Evolutionary conservation across 1,139 yeast genomes (phyloP), one percentile per base, ranked within the genome.

Genomic region (Taphrina wiesneri): DNA sequence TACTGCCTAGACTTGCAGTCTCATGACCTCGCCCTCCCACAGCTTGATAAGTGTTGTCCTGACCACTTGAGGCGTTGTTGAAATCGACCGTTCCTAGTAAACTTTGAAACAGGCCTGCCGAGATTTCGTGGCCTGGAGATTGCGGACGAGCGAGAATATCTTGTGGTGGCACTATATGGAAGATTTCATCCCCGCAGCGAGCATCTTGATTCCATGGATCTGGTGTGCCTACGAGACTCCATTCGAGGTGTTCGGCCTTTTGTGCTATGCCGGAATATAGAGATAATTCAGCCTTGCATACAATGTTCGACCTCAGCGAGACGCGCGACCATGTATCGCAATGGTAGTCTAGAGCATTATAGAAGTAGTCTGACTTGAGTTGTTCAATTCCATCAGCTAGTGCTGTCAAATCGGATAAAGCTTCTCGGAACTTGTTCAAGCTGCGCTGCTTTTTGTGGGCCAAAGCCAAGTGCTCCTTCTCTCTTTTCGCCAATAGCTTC

Each of bases 381-480:
- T 83, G 77, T 74, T 90, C 96, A 69, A 90, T 85, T 61, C 87
- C 91, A 74, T 90, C 96, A 68, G 90, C 81, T 71, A 88, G 90
- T 23, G 81, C 78, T 5, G 96, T 89, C 71, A 90, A 77, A 69
- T 84, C 87, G 67, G 85, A 75, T 67, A 90, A 77, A 68, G 87
- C 87, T 66, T 81, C 81, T 71, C 89, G 83, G 75, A 90, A 90
- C 2, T 83, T 79, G 25, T 82, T 78, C 67, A 90, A 78, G 71
- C 88, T 70, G 82, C 89, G 78, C 52, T 77, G 77, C 62, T 77
- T 77, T 5, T 87, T 80, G 73, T 83, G 85, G 2, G 87, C 80
- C 39, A 86, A 75, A 69, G 83, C 81, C 30, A 81, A 74, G 71
- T 85, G 86, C 69, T 81, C 84, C 66, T 78, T 76, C 73, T 86